A percentile compares a stretch with the other conserved stretches of the same genome.
Evolutionary conservation across 2,329 filamentous ascomycete species (phyloP).

Genomic region (Emericellopsis atlantica): DNA sequence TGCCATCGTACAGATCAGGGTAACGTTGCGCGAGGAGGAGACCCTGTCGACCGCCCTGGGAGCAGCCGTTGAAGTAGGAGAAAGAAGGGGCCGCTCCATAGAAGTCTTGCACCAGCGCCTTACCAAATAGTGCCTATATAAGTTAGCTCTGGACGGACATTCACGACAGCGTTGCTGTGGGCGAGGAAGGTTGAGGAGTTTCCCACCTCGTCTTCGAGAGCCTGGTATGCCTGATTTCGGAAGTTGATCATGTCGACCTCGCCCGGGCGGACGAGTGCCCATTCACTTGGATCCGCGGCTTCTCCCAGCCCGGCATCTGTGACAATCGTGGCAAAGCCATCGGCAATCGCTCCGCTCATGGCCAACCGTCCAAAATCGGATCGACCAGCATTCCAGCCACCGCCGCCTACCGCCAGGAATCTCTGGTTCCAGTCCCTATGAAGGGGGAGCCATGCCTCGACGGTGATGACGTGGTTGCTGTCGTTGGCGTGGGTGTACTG

Average conservation of each 20-base stretch:
- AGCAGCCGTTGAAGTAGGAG: slow-evolving; percentile 38
- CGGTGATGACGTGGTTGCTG: background rate
- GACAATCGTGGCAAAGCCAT: slow-evolving; percentile 7
- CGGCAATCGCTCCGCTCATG: slow-evolving; percentile 6
- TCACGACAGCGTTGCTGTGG: background rate
- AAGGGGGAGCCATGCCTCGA: slow-evolving; percentile 11
- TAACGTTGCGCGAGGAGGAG: slow-evolving; percentile 35
- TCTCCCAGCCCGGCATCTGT: slow-evolving; percentile 5
- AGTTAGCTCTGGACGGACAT: background rate
- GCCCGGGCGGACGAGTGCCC: slow-evolving; percentile 5
- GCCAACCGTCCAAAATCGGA: background rate
- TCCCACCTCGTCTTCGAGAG: slow-evolving; percentile 4
- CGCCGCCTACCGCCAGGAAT: slow-evolving; percentile 15
- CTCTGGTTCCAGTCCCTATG: slow-evolving; percentile 14
- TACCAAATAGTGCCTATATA: slow-evolving; percentile 21
- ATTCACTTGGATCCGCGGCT: background rate
- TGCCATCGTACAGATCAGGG: slow-evolving; percentile 40
- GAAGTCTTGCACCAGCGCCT: slow-evolving; percentile 26
- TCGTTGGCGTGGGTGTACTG: slow-evolving; percentile 3
- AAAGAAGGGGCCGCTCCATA: slow-evolving; percentile 24
- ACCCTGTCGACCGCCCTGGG: slow-evolving; percentile 42
- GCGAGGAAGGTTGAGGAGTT: no score
- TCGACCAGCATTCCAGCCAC: slow-evolving; percentile 12
- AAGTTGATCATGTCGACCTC: slow-evolving; percentile 11
- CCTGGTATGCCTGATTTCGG: slow-evolving; percentile 11